Percentiles rank a stretch among this genome's conserved stretches.
Conservation (phyloP, 495 filamentous ascomycete species). For the Rhypophila decipiens region DNA sequence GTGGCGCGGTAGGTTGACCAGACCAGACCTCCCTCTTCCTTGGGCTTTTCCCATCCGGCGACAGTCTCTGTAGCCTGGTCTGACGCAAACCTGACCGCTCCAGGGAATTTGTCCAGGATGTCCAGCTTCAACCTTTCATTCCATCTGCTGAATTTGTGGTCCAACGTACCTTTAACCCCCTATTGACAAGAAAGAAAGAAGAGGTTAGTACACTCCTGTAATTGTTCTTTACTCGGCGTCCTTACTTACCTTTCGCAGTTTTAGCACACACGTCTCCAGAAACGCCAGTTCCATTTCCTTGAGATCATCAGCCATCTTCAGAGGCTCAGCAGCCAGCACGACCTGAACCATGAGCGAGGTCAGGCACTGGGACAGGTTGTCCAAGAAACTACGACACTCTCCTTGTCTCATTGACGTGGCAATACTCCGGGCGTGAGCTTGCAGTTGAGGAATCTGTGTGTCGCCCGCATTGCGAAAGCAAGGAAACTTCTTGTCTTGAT, state of each 20-base stretch:
- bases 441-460: constrained; percentile 50
- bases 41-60: constrained; percentile 38
- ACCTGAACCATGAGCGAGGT: constrained; percentile 50
- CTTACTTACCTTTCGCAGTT: constrained; percentile 36
- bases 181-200: background rate
- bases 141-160: too few relatives aligned
- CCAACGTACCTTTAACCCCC: too few relatives aligned
- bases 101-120: background rate
- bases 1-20: constrained; percentile 53
- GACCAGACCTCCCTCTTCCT: constrained; percentile 39
- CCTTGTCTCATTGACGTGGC: constrained; percentile 27
- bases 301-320: constrained; percentile 37
- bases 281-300: constrained; percentile 28
- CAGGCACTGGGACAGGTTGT: constrained; percentile 41
- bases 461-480: constrained; percentile 13
- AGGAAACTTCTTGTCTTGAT: constrained; percentile 6
- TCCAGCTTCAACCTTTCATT: background rate
- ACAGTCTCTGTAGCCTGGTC: constrained; percentile 1
- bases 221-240: constrained; percentile 17
- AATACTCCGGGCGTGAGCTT: constrained; percentile 48
- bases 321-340: constrained; percentile 34
- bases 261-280: constrained; percentile 28
- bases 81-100: background rate
- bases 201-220: background rate
- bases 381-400: constrained; percentile 26